Evolutionary conservation across 768 basidiomycete genomes (phyloP).

Genomic region (Suillus clintonianus): DNA sequence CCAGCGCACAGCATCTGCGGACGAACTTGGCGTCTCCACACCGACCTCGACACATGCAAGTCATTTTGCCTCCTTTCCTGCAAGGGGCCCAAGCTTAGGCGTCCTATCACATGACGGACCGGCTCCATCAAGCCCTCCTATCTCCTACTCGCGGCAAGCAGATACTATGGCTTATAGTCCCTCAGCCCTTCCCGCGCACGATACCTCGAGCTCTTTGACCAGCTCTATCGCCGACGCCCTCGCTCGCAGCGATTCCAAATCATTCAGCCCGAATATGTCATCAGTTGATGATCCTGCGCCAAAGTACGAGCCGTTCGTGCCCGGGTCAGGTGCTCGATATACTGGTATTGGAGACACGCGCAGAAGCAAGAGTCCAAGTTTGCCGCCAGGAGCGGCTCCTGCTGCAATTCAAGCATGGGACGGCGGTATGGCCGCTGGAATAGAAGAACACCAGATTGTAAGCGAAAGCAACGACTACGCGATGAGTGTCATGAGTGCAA

Average conservation of each 20-base stretch:
- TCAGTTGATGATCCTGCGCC: constrained; percentile 37
- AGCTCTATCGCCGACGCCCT: constrained; percentile 42
- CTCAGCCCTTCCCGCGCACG: background rate
- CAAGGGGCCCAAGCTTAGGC: constrained; percentile 31
- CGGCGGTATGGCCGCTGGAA: constrained; percentile 33
- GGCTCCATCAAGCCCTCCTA: constrained; percentile 14
- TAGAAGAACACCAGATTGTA: constrained; percentile 13
- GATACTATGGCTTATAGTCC: constrained; percentile 7
- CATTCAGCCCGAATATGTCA: constrained; percentile 6
- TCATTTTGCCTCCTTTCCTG: constrained; percentile 71
- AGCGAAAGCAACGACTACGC: background rate
- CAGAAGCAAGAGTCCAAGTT: constrained; percentile 33
- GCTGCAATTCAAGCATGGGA: constrained; percentile 38
- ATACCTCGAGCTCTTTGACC: constrained; percentile 32
- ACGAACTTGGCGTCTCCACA: constrained; percentile 26
- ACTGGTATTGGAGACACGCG: constrained; percentile 13
- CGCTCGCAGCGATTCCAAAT: constrained; percentile 18
- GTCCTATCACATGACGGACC: constrained; percentile 31
- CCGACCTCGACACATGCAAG: constrained; percentile 7
- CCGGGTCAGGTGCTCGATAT: constrained; percentile 12
- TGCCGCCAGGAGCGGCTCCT: constrained; percentile 46
- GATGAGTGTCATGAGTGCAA: background rate
- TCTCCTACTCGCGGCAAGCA: constrained; percentile 15
- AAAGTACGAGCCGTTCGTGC: constrained; percentile 34
- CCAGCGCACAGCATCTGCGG: constrained; percentile 19